Conservation (phyloP, 2,329 filamentous ascomycete genomes). For the Chaetomiaceae sp. region DNA sequence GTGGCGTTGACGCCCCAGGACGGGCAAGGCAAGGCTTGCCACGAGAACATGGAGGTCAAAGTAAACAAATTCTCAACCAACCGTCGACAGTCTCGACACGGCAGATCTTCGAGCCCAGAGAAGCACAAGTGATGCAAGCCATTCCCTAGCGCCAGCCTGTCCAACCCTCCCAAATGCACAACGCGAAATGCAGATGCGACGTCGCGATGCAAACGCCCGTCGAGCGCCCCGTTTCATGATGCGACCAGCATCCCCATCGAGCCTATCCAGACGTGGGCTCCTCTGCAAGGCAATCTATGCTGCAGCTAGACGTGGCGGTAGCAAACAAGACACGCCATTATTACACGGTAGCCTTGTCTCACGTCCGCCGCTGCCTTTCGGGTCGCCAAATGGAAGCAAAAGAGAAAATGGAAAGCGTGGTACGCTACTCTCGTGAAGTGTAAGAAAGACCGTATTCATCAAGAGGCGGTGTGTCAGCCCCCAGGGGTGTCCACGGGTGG, state of each 20-base stretch:
- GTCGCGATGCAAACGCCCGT: constrained; percentile 14
- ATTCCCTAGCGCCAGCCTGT: constrained; percentile 9
- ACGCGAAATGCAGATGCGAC: constrained; percentile 13
- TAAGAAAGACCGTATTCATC: too few species aligned
- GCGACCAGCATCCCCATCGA: constrained; percentile 4
- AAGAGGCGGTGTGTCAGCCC: constrained; percentile 12
- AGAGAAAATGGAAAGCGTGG: neutral
- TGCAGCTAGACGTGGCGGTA: constrained; percentile 19
- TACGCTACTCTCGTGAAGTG: too few species aligned
- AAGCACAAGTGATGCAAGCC: constrained; percentile 11
- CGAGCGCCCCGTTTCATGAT: constrained; percentile 10
- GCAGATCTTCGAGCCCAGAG: constrained; percentile 2
- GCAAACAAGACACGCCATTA: constrained; percentile 16
- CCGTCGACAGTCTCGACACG: neutral
- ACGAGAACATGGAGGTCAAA: constrained; percentile 4
- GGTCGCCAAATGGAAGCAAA: neutral
- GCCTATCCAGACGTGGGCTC: constrained; percentile 15
- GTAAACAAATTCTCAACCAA: constrained; percentile 9
- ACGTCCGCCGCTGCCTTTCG: neutral
- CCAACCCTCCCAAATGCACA: constrained; percentile 11
- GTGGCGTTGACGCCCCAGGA: neutral
- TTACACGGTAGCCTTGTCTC: constrained; percentile 14
- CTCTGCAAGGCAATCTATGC: constrained; percentile 22
- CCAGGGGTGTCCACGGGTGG: constrained; percentile 6
- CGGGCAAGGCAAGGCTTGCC: neutral